Conservation (phyloP, 73 alveolate genomes). For the Paramecium caudatum region DNA sequence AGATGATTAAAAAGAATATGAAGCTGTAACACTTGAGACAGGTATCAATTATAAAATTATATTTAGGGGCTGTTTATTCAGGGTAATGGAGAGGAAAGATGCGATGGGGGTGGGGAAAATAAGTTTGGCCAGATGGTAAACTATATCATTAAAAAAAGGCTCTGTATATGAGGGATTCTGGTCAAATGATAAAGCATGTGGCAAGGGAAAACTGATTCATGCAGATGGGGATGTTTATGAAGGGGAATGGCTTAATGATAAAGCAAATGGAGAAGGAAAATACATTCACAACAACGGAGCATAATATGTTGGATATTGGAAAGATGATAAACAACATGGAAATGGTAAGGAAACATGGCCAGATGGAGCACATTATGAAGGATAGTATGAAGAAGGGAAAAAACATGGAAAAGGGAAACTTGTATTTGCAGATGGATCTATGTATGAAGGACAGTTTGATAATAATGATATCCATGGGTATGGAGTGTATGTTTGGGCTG, state of each 20-base stretch:
- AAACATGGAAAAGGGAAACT: slow-evolving; percentile 78
- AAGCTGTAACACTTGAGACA: slow-evolving; percentile 63
- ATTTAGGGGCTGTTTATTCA: slow-evolving; percentile 81
- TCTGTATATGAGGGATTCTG: slow-evolving; percentile 74
- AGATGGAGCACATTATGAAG: slow-evolving; percentile 87
- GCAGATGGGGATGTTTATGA: slow-evolving; percentile 77
- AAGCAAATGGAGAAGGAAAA: slow-evolving; percentile 86
- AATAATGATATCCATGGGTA: slow-evolving; percentile 73
- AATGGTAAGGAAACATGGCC: slow-evolving; percentile 82
- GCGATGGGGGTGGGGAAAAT: slow-evolving; percentile 82
- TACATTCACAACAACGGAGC: slow-evolving; percentile 87
- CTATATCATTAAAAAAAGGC: not conserved
- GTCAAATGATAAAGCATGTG: slow-evolving; percentile 73
- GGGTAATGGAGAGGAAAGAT: slow-evolving; percentile 82
- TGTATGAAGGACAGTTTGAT: slow-evolving; percentile 75
- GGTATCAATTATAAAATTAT: slow-evolving; percentile 7
- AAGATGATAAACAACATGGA: slow-evolving; percentile 86
- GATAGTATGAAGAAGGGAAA: slow-evolving; percentile 75
- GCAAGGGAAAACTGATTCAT: slow-evolving; percentile 67
- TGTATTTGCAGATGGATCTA: slow-evolving; percentile 73
- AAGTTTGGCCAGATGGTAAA: slow-evolving; percentile 83
- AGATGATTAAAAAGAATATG: slow-evolving; percentile 40
- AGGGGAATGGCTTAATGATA: slow-evolving; percentile 77
- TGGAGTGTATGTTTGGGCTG: slow-evolving; percentile 71
- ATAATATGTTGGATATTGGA: slow-evolving; percentile 89